Percentiles rank a stretch among this genome's conserved stretches.
phyloP scores from a whole-genome alignment of 2,329 filamentous ascomycete genomes.

The Spiromastix sp. region DNA sequence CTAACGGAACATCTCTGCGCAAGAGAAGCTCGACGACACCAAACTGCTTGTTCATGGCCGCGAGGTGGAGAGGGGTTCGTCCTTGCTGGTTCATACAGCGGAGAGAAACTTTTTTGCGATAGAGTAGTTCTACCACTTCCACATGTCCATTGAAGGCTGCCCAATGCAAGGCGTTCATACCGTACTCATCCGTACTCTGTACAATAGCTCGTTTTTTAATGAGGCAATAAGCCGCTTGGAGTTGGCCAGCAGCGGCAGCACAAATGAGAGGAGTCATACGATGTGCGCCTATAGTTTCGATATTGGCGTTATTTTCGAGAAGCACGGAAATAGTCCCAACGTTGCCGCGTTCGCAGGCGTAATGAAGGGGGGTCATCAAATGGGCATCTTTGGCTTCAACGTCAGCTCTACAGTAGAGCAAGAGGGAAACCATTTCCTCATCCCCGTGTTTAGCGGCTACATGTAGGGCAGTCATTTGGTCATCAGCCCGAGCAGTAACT shows the following conservation, averaged over 20 bases:
- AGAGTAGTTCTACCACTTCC: slow-evolving; percentile 24
- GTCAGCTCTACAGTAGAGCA: slow-evolving; percentile 21
- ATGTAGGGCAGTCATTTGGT: slow-evolving; percentile 27
- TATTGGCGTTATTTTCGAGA: slow-evolving; percentile 21
- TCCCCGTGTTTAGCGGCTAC: slow-evolving; percentile 29
- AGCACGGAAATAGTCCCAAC: slow-evolving; percentile 27
- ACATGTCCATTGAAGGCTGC: slow-evolving; percentile 28
- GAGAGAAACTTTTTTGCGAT: slow-evolving; percentile 20
- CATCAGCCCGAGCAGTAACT: slow-evolving; percentile 20
- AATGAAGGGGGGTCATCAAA: slow-evolving; percentile 24
- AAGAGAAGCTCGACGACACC: slow-evolving; percentile 27
- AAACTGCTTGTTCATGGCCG: slow-evolving; percentile 25
- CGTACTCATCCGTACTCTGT: slow-evolving; percentile 20
- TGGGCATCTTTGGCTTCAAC: slow-evolving; percentile 18
- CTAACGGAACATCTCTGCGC: slow-evolving; percentile 21
- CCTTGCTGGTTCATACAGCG: slow-evolving; percentile 19
- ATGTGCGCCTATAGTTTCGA: slow-evolving; percentile 22
- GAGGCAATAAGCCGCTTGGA: slow-evolving; percentile 19
- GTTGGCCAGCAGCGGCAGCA: slow-evolving; percentile 23
- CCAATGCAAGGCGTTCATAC: slow-evolving; percentile 30
- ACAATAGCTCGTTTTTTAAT: slow-evolving; percentile 22
- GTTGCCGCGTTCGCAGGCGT: slow-evolving; percentile 24
- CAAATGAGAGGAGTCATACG: slow-evolving; percentile 27
- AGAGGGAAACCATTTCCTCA: slow-evolving; percentile 22
- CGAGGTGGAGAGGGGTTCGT: slow-evolving; percentile 27